Evolutionary conservation across 768 basidiomycete genomes (phyloP).

Genomic region (Russula brevipes): DNA sequence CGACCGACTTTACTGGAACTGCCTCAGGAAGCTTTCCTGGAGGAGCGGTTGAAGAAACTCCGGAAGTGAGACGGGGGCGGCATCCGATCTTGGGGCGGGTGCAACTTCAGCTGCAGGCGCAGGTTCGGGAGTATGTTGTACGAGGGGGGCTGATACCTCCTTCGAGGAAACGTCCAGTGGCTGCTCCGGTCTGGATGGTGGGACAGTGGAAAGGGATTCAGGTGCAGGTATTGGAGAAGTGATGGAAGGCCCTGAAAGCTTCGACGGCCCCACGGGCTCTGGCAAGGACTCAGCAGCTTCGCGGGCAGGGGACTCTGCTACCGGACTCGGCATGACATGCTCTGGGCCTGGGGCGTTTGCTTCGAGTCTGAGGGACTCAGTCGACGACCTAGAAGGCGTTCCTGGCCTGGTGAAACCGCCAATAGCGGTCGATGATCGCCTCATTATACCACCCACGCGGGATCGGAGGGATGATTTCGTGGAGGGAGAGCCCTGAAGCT

Average conservation of each 20-base stretch:
- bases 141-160: not conserved
- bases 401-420: conserved; percentile 16
- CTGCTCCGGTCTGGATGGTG: conserved; percentile 1
- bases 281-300: conserved; percentile 41
- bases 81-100: not conserved
- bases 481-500: conserved; percentile 4
- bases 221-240: conserved; percentile 11
- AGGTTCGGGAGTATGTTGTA: not conserved
- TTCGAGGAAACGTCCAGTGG: not conserved
- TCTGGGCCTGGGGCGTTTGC: conserved; percentile 31
- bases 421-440: conserved; percentile 23
- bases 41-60: not conserved
- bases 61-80: not conserved
- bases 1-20: conserved; percentile 4
- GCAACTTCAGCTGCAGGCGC: not conserved
- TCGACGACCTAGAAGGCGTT: conserved; percentile 20
- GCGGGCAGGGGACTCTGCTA: conserved; percentile 62
- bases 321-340: conserved; percentile 50
- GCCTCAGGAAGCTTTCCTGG: not conserved
- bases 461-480: conserved; percentile 18
- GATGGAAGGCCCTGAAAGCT: conserved; percentile 25
- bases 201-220: conserved; percentile 5
- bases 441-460: conserved; percentile 24
- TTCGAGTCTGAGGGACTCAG: conserved; percentile 33
- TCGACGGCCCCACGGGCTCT: conserved; percentile 28